These are phyloP conservation scores for Linnemannia zychae DNA, from an alignment of 192 early-diverging fungal genomes.

Conservation along the genomic window DNA sequence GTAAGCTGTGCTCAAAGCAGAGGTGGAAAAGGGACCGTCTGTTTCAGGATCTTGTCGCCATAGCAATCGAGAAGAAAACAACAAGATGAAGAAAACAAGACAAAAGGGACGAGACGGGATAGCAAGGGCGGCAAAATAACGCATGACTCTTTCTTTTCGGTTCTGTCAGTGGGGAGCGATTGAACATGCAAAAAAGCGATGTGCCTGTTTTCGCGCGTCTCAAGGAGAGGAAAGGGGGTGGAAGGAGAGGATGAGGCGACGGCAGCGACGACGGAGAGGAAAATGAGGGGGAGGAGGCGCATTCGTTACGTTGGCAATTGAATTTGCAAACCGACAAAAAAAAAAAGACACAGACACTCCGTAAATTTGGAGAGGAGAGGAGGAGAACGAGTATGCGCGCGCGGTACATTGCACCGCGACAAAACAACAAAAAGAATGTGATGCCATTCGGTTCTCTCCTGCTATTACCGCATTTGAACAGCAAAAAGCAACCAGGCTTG, in stretches of 20 bases:
- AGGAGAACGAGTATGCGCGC: not conserved
- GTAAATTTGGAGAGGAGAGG: too few species aligned
- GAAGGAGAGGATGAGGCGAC: too few species aligned
- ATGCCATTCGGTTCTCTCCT: not conserved
- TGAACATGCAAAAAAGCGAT: not conserved
- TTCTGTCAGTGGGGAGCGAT: not conserved
- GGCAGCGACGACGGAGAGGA: too few species aligned
- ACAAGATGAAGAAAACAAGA: not conserved
- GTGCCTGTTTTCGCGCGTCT: not conserved
- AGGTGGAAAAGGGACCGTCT: not conserved
- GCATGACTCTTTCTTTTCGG: not conserved
- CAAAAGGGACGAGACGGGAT: not conserved
- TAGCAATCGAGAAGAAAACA: not conserved
- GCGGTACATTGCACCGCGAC: not conserved
- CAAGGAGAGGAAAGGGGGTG: not conserved
- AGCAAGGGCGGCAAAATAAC: not conserved
- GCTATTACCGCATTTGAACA: not conserved
- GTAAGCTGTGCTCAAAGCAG: not conserved
- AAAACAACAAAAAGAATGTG: not conserved
- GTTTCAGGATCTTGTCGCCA: not conserved
- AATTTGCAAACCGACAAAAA: too few species aligned
- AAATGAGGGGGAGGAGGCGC: too few species aligned
- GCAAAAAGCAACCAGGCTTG: not conserved
- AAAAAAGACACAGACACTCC: too few species aligned
- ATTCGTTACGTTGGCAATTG: too few species aligned